Percentiles rank a stretch among this genome's conserved stretches.
Conservation (phyloP, 2,329 filamentous ascomycete species). For the Penicillium concentricum region DNA sequence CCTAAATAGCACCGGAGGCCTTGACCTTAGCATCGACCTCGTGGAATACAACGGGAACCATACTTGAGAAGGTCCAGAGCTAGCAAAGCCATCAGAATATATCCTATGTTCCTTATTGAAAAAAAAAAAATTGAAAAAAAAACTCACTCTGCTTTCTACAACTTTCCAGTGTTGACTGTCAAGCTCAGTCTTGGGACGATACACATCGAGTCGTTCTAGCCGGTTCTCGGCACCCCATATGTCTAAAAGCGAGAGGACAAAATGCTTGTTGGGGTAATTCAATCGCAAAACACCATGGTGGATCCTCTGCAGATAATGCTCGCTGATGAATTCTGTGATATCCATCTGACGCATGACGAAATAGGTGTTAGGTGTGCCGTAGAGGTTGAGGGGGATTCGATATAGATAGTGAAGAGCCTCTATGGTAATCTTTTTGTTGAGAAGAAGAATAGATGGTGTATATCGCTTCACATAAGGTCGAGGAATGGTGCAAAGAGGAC, state of each 20-base stretch:
- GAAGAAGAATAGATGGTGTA: not conserved
- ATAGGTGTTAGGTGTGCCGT: not conserved
- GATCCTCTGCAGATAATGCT: not conserved
- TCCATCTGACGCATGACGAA: not conserved
- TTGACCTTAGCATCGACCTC: not conserved
- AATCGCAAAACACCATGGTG: not conserved
- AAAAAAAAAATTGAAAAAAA: not conserved
- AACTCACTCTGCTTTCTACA: not conserved
- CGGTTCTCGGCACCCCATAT: not conserved
- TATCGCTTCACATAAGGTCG: not conserved
- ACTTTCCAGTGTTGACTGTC: not conserved
- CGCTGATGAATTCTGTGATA: not conserved
- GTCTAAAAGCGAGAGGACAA: not conserved
- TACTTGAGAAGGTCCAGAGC: not conserved
- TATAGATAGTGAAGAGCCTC: not conserved
- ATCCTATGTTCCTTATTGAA: not conserved
- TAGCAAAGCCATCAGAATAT: not conserved
- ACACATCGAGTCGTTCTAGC: not conserved
- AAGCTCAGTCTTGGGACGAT: not conserved
- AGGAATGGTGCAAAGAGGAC: not conserved
- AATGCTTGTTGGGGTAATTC: not conserved
- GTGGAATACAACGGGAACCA: not conserved
- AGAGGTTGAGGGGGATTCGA: not conserved
- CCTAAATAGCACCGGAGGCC: not conserved
- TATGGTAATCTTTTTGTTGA: not conserved